Evolutionary conservation across 768 basidiomycete species (phyloP).

Genomic region (Agrocybe pediades): DNA sequence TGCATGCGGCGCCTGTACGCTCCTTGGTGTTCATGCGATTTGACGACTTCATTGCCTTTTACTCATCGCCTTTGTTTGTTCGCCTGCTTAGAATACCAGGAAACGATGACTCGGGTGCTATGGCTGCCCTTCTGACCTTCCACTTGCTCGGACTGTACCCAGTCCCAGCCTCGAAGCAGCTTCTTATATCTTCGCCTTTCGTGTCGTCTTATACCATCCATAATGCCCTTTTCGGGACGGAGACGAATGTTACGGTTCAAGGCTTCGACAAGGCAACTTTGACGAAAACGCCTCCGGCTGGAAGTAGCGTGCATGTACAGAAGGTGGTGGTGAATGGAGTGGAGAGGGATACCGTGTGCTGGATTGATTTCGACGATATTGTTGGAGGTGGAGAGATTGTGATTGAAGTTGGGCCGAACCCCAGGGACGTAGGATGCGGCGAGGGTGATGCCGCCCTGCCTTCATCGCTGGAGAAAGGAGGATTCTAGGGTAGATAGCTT

Average conservation of each 20-base stretch:
- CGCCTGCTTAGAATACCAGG: slow-evolving; percentile 40
- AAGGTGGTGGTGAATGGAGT: slow-evolving; percentile 44
- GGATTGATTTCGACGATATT: slow-evolving; percentile 45
- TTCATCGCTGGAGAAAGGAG: slow-evolving; percentile 41
- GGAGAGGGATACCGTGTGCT: slow-evolving; percentile 38
- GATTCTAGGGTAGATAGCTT: slow-evolving; percentile 31
- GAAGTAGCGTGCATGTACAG: slow-evolving; percentile 45
- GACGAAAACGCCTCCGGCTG: slow-evolving; percentile 35
- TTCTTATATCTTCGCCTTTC: slow-evolving; percentile 50
- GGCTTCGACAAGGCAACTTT: slow-evolving; percentile 42
- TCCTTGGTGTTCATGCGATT: too few relatives aligned
- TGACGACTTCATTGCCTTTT: background rate
- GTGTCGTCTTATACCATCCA: slow-evolving; percentile 44
- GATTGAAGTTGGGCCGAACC: slow-evolving; percentile 44
- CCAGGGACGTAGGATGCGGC: slow-evolving; percentile 43
- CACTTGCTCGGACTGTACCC: slow-evolving; percentile 54
- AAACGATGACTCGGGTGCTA: slow-evolving; percentile 55
- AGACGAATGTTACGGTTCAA: slow-evolving; percentile 41
- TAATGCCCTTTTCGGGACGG: slow-evolving; percentile 39
- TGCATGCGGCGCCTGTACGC: too few relatives aligned
- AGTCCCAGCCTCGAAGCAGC: slow-evolving; percentile 44
- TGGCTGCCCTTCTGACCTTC: slow-evolving; percentile 51
- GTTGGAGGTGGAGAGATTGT: slow-evolving; percentile 45
- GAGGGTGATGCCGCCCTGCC: slow-evolving; percentile 30
- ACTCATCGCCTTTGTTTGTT: background rate